Evolutionary conservation across 257 asterid genomes (phyloP).

Genomic region (Solanum pinnatisectum): DNA sequence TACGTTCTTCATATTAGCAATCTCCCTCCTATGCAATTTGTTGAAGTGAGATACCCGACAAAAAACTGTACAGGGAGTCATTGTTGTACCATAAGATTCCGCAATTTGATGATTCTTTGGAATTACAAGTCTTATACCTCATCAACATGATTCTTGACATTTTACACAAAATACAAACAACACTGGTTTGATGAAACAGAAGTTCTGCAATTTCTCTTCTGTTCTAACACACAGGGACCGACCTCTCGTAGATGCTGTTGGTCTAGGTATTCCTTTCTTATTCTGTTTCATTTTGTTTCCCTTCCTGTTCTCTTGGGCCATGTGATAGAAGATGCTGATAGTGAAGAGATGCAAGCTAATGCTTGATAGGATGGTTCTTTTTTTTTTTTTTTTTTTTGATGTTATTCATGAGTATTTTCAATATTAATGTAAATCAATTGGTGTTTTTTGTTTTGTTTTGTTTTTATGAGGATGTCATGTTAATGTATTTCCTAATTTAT

Average conservation of each 20-base stretch:
- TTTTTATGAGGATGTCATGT: background rate
- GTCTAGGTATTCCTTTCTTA: background rate
- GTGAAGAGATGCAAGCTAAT: background rate
- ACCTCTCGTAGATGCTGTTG: background rate
- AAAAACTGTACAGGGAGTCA: background rate
- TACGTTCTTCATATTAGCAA: slow-evolving; percentile 26
- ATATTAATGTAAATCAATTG: background rate
- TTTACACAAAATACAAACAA: background rate
- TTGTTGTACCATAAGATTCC: background rate
- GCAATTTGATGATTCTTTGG: slow-evolving; percentile 13
- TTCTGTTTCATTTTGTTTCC: background rate
- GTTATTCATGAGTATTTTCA: background rate
- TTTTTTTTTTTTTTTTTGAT: background rate
- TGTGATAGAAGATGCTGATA: background rate
- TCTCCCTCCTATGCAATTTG: slow-evolving; percentile 17
- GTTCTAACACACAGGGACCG: background rate
- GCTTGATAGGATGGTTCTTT: background rate
- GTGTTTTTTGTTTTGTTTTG: background rate
- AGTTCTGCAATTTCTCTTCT: background rate
- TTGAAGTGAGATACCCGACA: slow-evolving; percentile 16
- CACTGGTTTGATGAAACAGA: background rate
- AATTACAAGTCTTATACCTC: background rate
- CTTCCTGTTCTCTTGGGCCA: background rate
- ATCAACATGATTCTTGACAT: slow-evolving; percentile 8
- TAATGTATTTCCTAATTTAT: background rate